Evolutionary conservation across 441 rosid species (phyloP).

Genomic region (Brassica hybrid): DNA sequence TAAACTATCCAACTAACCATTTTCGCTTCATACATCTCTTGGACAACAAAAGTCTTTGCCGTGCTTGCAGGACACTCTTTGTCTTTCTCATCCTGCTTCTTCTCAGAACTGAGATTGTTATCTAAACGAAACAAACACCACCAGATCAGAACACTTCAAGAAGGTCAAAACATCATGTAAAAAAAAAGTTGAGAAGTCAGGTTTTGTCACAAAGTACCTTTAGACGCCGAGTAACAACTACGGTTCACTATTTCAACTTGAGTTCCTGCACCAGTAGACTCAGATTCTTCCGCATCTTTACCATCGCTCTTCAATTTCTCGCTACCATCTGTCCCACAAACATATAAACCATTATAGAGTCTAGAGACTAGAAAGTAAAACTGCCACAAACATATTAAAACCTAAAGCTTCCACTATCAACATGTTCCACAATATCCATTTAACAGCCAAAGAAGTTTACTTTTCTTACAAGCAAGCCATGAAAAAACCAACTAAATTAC

Average conservation of each 20-base stretch:
- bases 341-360: background rate
- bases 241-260: conserved; percentile 43
- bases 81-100: conserved; percentile 48
- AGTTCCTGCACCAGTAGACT: conserved; percentile 34
- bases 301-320: conserved; percentile 45
- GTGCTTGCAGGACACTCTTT: conserved; percentile 48
- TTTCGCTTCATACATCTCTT: conserved; percentile 74
- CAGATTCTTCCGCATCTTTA: conserved; percentile 40
- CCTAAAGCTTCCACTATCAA: background rate
- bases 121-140: conserved; percentile 31
- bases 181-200: background rate
- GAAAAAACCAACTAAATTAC: conserved; percentile 34
- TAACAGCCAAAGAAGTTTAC: conserved; percentile 20
- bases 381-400: background rate
- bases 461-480: conserved; percentile 39
- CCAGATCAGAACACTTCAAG: background rate
- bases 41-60: conserved; percentile 64
- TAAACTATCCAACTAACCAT: conserved; percentile 50
- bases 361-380: conserved; percentile 15
- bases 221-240: conserved; percentile 39
- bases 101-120: conserved; percentile 40
- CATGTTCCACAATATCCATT: conserved; percentile 17
- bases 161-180: background rate
- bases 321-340: conserved; percentile 48
- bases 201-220: conserved; percentile 48